Conservation (phyloP, 2,329 filamentous ascomycete genomes). For the Ambrosiella beaveri region DNA sequence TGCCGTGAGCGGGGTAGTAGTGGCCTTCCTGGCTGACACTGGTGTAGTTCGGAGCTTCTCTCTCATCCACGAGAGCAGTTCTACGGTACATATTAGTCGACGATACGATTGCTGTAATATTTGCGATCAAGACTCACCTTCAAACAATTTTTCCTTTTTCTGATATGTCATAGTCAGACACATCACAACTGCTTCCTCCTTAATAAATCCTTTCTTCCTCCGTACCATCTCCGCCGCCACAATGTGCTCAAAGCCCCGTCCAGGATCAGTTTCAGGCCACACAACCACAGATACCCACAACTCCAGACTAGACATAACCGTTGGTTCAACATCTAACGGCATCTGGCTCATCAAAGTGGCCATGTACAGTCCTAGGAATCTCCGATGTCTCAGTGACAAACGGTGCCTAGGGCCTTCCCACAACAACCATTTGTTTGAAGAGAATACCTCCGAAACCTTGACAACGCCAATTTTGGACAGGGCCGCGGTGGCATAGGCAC, state of each 20-base stretch:
- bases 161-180: conserved; percentile 28
- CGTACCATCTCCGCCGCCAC: conserved; percentile 30
- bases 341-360: conserved; percentile 30
- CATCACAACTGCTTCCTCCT: conserved; percentile 21
- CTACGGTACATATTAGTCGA: conserved; percentile 14
- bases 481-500: conserved; percentile 28
- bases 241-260: conserved; percentile 30
- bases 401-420: conserved; percentile 28
- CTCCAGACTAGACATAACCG: conserved; percentile 28
- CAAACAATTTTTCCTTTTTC: conserved; percentile 32
- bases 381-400: conserved; percentile 26
- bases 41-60: conserved; percentile 26
- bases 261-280: conserved; percentile 25
- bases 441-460: conserved; percentile 29
- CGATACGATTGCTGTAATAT: neutral
- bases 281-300: conserved; percentile 36
- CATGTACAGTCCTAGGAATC: conserved; percentile 33
- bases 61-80: conserved; percentile 32
- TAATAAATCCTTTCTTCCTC: conserved; percentile 27
- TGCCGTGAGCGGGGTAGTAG: conserved; percentile 26
- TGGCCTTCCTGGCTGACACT: conserved; percentile 20
- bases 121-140: conserved; percentile 20
- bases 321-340: conserved; percentile 29
- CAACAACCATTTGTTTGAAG: conserved; percentile 27
- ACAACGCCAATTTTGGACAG: conserved; percentile 29